Evolutionary conservation across 2,329 filamentous ascomycete species (phyloP).

Genomic region (Pezicula radicicola): DNA sequence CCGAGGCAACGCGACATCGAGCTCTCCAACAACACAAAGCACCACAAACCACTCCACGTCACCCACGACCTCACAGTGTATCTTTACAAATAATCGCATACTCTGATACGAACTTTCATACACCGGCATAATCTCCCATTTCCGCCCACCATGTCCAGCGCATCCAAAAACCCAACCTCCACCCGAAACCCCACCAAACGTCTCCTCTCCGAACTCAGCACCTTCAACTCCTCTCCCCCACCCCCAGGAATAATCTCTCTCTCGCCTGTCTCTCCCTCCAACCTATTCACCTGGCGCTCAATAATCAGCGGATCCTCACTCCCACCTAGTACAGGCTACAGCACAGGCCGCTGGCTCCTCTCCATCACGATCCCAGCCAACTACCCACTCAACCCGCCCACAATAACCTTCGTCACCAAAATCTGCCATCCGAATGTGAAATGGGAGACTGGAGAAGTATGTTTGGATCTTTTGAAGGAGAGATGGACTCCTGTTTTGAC

Average conservation of each 20-base stretch:
- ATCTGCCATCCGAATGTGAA: slow-evolving; percentile 82
- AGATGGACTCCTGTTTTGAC: slow-evolving; percentile 86
- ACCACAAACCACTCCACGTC: not conserved
- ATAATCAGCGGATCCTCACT: slow-evolving; percentile 49
- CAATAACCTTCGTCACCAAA: slow-evolving; percentile 76
- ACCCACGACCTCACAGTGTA: not conserved
- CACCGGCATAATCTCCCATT: not conserved
- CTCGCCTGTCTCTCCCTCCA: slow-evolving; percentile 49
- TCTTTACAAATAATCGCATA: too few relatives aligned
- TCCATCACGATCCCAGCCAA: slow-evolving; percentile 69
- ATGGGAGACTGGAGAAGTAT: slow-evolving; percentile 81
- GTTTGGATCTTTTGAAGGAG: slow-evolving; percentile 78
- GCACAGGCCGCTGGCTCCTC: slow-evolving; percentile 77
- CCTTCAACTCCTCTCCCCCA: slow-evolving; percentile 32
- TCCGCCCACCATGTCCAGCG: slow-evolving; percentile 5
- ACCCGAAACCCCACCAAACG: slow-evolving; percentile 49
- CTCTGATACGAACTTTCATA: too few relatives aligned
- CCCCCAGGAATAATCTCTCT: slow-evolving; percentile 54
- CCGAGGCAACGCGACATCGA: not conserved
- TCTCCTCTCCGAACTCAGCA: slow-evolving; percentile 55
- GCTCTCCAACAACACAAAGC: not conserved
- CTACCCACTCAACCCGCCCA: slow-evolving; percentile 78
- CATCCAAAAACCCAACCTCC: slow-evolving; percentile 9
- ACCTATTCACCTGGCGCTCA: slow-evolving; percentile 56
- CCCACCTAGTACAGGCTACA: slow-evolving; percentile 19